Percentiles rank a stretch among this genome's conserved stretches.
Evolutionary conservation across 2,329 filamentous ascomycete species (phyloP).

Genomic region (Lasiodiplodia hormozganensis): DNA sequence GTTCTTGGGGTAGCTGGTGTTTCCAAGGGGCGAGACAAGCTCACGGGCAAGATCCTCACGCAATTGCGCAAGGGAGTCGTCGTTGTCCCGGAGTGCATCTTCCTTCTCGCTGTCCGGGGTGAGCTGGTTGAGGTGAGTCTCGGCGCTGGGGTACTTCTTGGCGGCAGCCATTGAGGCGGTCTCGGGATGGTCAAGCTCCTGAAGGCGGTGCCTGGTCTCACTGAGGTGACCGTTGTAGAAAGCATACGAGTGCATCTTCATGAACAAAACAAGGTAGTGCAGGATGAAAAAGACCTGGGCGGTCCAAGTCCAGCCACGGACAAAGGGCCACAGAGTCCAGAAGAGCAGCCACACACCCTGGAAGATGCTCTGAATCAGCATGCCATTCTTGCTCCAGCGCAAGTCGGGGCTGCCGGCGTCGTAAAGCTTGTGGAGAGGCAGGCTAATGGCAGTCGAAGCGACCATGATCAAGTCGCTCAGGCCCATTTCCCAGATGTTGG

Average conservation of each 20-base stretch:
- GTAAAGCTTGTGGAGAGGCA: constrained; percentile 76
- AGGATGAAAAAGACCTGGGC: constrained; percentile 93
- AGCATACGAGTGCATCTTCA: constrained; percentile 99
- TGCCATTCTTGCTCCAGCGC: constrained; percentile 79
- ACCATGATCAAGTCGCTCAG: constrained; percentile 89
- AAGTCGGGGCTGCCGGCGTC: constrained; percentile 63
- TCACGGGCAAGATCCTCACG: constrained; percentile 89
- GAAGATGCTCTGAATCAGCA: constrained; percentile 81
- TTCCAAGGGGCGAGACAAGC: constrained; percentile 87
- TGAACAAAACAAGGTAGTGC: constrained; percentile 88
- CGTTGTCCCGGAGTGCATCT: constrained; percentile 44
- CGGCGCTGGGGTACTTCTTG: constrained; percentile 71
- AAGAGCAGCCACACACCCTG: constrained; percentile 79
- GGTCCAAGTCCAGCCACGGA: constrained; percentile 93
- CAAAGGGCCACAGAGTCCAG: constrained; percentile 79
- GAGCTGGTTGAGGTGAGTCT: constrained; percentile 61
- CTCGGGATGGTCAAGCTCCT: constrained; percentile 78
- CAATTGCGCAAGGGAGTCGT: constrained; percentile 64
- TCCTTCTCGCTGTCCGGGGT: constrained; percentile 55
- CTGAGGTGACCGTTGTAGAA: constrained; percentile 98
- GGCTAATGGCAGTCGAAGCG: constrained; percentile 70
- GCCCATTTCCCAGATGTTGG: constrained; percentile 87
- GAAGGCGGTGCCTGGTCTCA: constrained; percentile 82
- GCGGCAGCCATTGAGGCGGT: constrained; percentile 72
- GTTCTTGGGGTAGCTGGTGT: constrained; percentile 88